Evolutionary conservation across 768 basidiomycete genomes (phyloP).

Genomic region (Serpula lacrymans): DNA sequence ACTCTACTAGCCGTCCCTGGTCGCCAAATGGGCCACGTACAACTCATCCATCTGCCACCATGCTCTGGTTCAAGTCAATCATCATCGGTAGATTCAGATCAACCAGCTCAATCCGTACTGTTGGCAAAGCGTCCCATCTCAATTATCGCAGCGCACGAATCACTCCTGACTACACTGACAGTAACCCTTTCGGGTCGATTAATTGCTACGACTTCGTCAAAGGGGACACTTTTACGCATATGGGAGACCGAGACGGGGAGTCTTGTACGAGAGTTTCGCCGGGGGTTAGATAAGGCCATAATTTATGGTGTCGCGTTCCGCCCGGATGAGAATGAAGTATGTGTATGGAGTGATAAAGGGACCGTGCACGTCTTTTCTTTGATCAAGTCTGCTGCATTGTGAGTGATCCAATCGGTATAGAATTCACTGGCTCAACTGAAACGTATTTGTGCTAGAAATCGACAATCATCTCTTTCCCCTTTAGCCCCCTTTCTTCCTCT

Average conservation of each 20-base stretch:
- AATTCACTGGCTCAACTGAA: slow-evolving; percentile 4
- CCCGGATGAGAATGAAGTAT: slow-evolving; percentile 80
- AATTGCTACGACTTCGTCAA: slow-evolving; percentile 78
- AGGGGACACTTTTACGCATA: slow-evolving; percentile 83
- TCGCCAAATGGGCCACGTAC: slow-evolving; percentile 84
- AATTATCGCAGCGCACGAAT: slow-evolving; percentile 82
- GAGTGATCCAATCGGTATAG: no score
- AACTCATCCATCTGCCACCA: slow-evolving; percentile 80
- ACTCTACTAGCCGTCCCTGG: slow-evolving; percentile 86
- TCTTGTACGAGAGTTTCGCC: slow-evolving; percentile 73
- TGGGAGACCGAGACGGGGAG: slow-evolving; percentile 79
- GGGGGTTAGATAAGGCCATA: slow-evolving; percentile 86
- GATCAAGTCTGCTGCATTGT: slow-evolving; percentile 61
- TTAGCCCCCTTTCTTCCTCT: slow-evolving; percentile 77
- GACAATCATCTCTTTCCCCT: slow-evolving; percentile 79
- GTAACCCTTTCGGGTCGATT: slow-evolving; percentile 74
- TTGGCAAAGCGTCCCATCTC: slow-evolving; percentile 66
- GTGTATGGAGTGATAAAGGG: slow-evolving; percentile 95
- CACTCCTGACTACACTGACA: slow-evolving; percentile 74
- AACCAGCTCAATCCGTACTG: slow-evolving; percentile 52
- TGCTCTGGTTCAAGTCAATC: no score
- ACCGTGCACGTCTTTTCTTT: slow-evolving; percentile 89
- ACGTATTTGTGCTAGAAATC: slow-evolving; percentile 52
- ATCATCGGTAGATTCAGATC: no score
- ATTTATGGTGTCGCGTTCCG: slow-evolving; percentile 90